Base-by-base conservation (phyloP, 208 protist species). In the Leishmania lainsoni region DNA sequence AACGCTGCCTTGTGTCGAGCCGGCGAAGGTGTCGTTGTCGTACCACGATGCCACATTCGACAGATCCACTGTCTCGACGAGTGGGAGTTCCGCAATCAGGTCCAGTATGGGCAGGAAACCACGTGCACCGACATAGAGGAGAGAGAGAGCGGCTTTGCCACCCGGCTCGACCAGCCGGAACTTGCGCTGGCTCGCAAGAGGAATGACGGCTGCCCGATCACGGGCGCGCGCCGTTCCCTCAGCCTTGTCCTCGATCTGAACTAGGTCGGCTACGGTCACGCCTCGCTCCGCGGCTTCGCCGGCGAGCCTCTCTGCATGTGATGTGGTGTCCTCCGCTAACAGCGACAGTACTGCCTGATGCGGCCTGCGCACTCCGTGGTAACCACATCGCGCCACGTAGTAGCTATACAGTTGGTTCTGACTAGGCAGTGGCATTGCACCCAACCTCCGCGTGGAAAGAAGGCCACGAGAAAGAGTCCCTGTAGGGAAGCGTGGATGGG, bases 361-460 rank as follows among this genome's bases (percentile, higher is more conserved):
- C 14, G 92, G 91, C 75, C 89, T 91, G 4, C 81, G 80, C 63
- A 96, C 91, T 14, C 83, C 76, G 65, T 91, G 83, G 58, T 89
- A 83, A 8, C 91, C 91, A 69, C 92, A 96, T 26, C 87, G 83
- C 14, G 83, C 81, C 65, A 92, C 74, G 76, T 94, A 96, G 69
- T 92, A 88, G 51, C 89, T 86, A 77, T 91, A 93, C 52, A 96
- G 87, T 48, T 96, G 88, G 75, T 93, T 93, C 76, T 96, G 92
- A 32, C 83, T 81, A 5, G 87, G 81, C 61, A 91, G 77, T 20
- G 39, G 65, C 72, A 81, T 84, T 39, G 56, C 9, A 17, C 9
- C 42, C 66, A 39, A 14, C 39, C 66, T 45, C 39, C 49, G 5
- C 48, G 29, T 32, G 1, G 22, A 73, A 73, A 49, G 45, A 32